Base-by-base conservation (phyloP, 768 basidiomycete species). In the Cantharellus anzutake region DNA sequence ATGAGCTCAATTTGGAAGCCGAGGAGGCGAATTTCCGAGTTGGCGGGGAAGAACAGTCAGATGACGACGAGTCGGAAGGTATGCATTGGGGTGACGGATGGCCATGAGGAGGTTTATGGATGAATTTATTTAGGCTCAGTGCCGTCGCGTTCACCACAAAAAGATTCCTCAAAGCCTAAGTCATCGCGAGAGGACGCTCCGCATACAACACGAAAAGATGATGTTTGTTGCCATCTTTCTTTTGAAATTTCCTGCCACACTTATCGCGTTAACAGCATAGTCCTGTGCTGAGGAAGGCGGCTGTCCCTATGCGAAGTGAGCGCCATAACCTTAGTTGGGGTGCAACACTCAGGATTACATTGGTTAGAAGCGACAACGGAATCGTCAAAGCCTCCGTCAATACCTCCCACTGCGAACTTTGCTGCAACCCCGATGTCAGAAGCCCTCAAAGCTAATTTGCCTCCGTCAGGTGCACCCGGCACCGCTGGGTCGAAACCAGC, bases 1-100 rank as follows among this genome's bases (percentile, higher is more conserved):
- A 98, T 65, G 96, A 98, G 14, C 87, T 99, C 62, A 88, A 88
- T 66, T 83, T 99, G 52, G 88, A 96, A 65, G 94, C 96, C 67
- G 91, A 96, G 70, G 94, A 98, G 68, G 91, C 91, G 73, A 85
- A 87, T 68, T 91, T 92, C 67, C 67, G 87, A 59, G 74, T 87
- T 50, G 79, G 78, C 59, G 74, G 70, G 61, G 81, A 82, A 57
- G 86, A 91, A 56, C 81, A 90, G 14, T 82, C 80, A 55, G 70
- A 71, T 5, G 81, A 86, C 5, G 84, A 79, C 59, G 86, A 90
- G 62, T 85, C 83, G 57, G 70, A 70, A 42, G 72, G 37, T 55
- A 55, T 40, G 56, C 20, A 39, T 41, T 55, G 11, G 52, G 38
- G 52, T 11, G 38, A 7, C 11, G 44, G 11, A 14, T 41, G 7